Conservation (phyloP, 371 early-diverging fungal species). For the Apophysomyces elegans region DNA sequence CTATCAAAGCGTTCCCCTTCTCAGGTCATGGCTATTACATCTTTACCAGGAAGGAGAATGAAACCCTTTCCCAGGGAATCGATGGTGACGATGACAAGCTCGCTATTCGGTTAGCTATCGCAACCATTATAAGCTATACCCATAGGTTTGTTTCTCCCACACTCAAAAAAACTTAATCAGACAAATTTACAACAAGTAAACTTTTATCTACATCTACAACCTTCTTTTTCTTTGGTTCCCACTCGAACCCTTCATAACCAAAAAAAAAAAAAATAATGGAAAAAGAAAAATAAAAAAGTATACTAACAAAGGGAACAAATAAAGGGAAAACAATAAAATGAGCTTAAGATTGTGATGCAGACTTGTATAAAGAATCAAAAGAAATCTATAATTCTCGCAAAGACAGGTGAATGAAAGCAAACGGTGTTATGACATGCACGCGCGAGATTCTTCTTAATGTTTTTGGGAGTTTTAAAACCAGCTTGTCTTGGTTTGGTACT, state of each 20-base stretch:
- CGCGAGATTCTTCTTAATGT: background rate
- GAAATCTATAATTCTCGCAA: constrained; percentile 9
- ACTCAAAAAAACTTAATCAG: background rate
- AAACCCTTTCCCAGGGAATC: too few species aligned
- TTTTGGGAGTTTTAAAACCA: constrained; percentile 66
- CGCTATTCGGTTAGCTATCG: too few species aligned
- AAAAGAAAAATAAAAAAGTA: constrained; percentile 1
- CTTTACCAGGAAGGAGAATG: too few species aligned
- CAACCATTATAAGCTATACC: background rate
- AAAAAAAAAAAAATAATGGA: constrained; percentile 2
- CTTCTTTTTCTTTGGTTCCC: constrained; percentile 10
- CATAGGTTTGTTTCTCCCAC: background rate
- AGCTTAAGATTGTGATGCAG: constrained; percentile 12
- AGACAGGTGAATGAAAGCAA: constrained; percentile 6
- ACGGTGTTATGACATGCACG: constrained; percentile 10
- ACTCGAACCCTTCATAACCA: constrained; percentile 9
- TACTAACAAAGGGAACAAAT: constrained; percentile 9
- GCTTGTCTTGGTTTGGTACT: constrained; percentile 61
- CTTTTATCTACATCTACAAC: constrained; percentile 12
- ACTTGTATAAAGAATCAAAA: constrained; percentile 7
- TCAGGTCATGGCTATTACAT: too few species aligned
- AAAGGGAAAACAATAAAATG: constrained; percentile 11
- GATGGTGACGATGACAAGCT: too few species aligned
- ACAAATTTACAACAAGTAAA: constrained; percentile 4
- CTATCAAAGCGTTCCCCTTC: too few species aligned